Percentiles rank a stretch among this genome's conserved stretches.
phyloP scores from a whole-genome alignment of 225 moss, liverwort and hornwort genomes.

The Climacium dendroides region DNA sequence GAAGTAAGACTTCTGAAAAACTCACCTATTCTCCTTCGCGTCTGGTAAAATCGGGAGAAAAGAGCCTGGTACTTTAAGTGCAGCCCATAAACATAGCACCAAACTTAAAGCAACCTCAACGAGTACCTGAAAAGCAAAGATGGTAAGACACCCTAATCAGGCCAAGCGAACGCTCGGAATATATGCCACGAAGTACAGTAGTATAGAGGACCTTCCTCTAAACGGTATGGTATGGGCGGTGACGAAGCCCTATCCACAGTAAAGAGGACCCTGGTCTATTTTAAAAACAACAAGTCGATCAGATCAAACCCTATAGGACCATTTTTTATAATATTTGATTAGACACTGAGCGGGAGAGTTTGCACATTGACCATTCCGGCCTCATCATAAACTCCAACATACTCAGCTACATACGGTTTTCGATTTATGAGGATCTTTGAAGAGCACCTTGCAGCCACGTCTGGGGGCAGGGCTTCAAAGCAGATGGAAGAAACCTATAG shows the following conservation, averaged over 20 bases:
- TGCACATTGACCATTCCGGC: background rate
- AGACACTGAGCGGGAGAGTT: background rate
- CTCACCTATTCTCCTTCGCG: slow-evolving; percentile 69
- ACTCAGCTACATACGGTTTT: background rate
- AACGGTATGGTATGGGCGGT: too few species aligned
- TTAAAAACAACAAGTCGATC: background rate
- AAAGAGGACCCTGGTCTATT: background rate
- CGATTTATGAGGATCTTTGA: background rate
- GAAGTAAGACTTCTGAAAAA: background rate
- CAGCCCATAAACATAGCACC: slow-evolving; percentile 77
- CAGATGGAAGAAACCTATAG: background rate
- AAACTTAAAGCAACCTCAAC: slow-evolving; percentile 55
- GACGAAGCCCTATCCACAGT: background rate
- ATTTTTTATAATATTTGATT: background rate
- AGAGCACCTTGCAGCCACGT: background rate
- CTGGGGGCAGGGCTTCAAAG: background rate
- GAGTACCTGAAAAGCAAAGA: slow-evolving; percentile 35
- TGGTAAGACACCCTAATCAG: background rate
- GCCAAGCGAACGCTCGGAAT: background rate
- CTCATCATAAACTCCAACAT: background rate
- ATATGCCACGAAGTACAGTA: background rate
- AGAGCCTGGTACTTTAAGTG: slow-evolving; percentile 67
- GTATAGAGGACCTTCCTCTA: background rate
- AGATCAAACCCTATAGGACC: background rate
- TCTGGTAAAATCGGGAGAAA: slow-evolving; percentile 81